Conservation (phyloP, 2,329 filamentous ascomycete species). For the Moelleriella libera region DNA sequence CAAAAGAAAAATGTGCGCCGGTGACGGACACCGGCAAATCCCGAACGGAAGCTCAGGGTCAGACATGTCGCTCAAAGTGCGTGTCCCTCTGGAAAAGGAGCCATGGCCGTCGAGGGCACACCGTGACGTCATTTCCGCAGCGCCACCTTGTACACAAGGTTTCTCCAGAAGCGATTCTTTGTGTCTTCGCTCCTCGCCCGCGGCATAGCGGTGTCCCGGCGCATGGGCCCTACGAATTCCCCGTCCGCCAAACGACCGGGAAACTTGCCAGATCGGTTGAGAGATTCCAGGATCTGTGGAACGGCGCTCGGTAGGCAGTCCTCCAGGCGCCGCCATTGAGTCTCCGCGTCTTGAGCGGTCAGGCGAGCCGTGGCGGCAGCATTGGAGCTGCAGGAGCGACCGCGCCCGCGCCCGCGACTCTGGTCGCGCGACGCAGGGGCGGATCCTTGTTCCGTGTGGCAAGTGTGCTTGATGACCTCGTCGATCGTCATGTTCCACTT, state of each 20-base stretch:
- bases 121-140: constrained; percentile 6
- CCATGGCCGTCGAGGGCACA: neutral
- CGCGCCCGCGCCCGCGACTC: constrained; percentile 23
- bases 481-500: constrained; percentile 62
- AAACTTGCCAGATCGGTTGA: constrained; percentile 69
- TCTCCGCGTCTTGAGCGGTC: constrained; percentile 18
- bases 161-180: constrained; percentile 33
- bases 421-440: constrained; percentile 19
- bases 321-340: constrained; percentile 31
- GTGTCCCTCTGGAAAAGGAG: neutral
- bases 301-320: constrained; percentile 49
- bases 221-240: constrained; percentile 90
- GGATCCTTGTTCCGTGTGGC: constrained; percentile 11
- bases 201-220: constrained; percentile 41
- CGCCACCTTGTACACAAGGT: constrained; percentile 30
- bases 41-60: neutral
- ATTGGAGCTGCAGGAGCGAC: constrained; percentile 26
- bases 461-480: constrained; percentile 40
- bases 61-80: too few relatives aligned
- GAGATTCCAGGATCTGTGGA: constrained; percentile 52
- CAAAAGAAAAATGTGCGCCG: constrained; percentile 1
- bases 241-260: constrained; percentile 67
- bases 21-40: neutral
- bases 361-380: constrained; percentile 19
- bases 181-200: constrained; percentile 29